These are phyloP conservation scores for Elsinoe arachidis DNA, from an alignment of 2,329 filamentous ascomycete species.

Conservation along the genomic window DNA sequence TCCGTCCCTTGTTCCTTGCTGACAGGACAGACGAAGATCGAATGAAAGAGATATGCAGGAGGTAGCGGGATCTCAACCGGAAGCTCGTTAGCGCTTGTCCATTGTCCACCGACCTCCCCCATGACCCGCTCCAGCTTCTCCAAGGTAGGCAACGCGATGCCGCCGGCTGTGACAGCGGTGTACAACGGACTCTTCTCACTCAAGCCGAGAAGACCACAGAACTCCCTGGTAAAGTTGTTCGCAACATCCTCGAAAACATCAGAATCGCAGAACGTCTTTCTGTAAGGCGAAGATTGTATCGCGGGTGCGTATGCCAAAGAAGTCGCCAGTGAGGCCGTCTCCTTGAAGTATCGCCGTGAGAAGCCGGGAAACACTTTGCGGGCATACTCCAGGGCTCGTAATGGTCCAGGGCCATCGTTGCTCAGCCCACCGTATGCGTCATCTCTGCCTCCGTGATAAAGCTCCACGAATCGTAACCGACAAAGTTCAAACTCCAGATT, in stretches of 20 bases:
- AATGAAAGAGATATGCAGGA: constrained; percentile 67
- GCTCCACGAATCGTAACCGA: constrained; percentile 79
- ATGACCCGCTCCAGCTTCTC: constrained; percentile 84
- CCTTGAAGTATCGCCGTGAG: constrained; percentile 61
- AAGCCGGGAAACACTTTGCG: constrained; percentile 65
- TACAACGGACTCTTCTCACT: constrained; percentile 90
- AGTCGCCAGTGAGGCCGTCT: constrained; percentile 72
- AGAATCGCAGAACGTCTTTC: constrained; percentile 64
- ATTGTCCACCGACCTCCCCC: constrained; percentile 82
- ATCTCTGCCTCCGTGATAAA: constrained; percentile 58
- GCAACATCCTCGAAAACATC: constrained; percentile 75
- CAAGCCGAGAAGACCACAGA: constrained; percentile 82
- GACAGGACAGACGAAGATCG: constrained; percentile 95
- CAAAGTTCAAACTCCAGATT: constrained; percentile 93
- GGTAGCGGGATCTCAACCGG: constrained; percentile 63
- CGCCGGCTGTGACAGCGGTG: constrained; percentile 82
- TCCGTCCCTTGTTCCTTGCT: constrained; percentile 95
- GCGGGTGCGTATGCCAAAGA: constrained; percentile 75
- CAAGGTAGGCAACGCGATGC: constrained; percentile 80
- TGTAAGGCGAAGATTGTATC: constrained; percentile 68
- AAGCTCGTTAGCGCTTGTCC: constrained; percentile 85
- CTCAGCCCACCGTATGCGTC: constrained; percentile 26
- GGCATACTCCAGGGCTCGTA: constrained; percentile 67
- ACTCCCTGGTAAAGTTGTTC: constrained; percentile 68
- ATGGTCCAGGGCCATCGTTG: constrained; percentile 50